These are phyloP conservation scores for Termitomyces sp. DNA, from an alignment of 768 basidiomycete genomes.

Conservation along the genomic window DNA sequence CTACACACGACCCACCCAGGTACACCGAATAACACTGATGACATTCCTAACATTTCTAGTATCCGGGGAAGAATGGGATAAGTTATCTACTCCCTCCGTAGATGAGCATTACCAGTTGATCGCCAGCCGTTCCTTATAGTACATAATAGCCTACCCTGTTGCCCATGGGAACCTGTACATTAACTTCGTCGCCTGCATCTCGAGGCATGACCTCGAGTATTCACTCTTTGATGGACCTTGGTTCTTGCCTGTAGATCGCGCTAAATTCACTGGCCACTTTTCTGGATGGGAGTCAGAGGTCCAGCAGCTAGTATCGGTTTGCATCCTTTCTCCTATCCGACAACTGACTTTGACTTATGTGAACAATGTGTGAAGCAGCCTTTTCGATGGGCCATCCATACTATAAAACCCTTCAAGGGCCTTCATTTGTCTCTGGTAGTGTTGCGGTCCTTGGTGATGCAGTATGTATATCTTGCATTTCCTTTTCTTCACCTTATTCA, in stretches of 20 bases:
- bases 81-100: slow-evolving; percentile 11
- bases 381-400: slow-evolving; percentile 63
- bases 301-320: slow-evolving; percentile 50
- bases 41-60: slow-evolving; percentile 31
- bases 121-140: slow-evolving; percentile 29
- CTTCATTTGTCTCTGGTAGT: slow-evolving; percentile 45
- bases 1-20: slow-evolving; percentile 45
- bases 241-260: slow-evolving; percentile 41
- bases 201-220: slow-evolving; percentile 47
- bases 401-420: slow-evolving; percentile 47
- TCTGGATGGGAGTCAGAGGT: slow-evolving; percentile 58
- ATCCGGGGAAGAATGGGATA: slow-evolving; percentile 49
- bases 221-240: slow-evolving; percentile 47
- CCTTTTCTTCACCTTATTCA: neutral
- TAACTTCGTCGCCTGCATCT: slow-evolving; percentile 59
- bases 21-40: slow-evolving; percentile 19
- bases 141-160: slow-evolving; percentile 60
- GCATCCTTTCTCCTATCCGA: slow-evolving; percentile 8
- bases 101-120: slow-evolving; percentile 1
- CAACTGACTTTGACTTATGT: neutral
- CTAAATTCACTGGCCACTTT: slow-evolving; percentile 44
- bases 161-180: slow-evolving; percentile 51
- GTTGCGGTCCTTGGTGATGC: slow-evolving; percentile 49
- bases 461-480: slow-evolving; percentile 24
- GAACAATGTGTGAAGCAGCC: slow-evolving; percentile 49